Conservation (phyloP, 2,329 filamentous ascomycete genomes). For the Colletotrichum noveboracense region DNA sequence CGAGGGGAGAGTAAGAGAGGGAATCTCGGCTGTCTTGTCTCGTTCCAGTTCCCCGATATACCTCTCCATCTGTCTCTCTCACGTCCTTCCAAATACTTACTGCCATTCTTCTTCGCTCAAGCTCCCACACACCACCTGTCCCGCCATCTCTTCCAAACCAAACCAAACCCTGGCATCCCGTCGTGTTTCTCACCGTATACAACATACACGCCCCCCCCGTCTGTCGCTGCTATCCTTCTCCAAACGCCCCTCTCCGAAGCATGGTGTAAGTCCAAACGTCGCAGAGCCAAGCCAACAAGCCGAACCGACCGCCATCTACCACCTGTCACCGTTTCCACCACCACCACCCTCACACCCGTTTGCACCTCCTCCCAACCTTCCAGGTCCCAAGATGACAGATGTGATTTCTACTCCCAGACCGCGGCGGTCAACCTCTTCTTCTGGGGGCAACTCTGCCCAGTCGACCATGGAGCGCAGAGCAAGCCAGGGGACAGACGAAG, state of each 20-base stretch:
- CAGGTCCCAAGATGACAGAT: conserved; percentile 20
- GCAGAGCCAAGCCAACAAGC: conserved; percentile 7
- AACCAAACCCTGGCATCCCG: conserved; percentile 2
- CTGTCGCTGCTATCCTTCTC: neutral
- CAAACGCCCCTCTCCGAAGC: conserved; percentile 11
- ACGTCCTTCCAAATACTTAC: neutral
- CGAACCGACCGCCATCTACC: neutral
- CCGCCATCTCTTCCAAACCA: neutral
- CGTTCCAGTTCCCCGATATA: conserved; percentile 8
- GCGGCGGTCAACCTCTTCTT: conserved; percentile 23
- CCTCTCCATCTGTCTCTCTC: conserved; percentile 4
- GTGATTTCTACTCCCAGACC: conserved; percentile 15
- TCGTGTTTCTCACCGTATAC: conserved; percentile 16
- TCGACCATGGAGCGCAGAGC: conserved; percentile 23
- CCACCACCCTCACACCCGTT: conserved; percentile 2
- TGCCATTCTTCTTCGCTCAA: conserved; percentile 1
- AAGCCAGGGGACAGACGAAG: conserved; percentile 20
- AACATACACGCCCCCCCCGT: neutral
- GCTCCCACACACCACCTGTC: neutral
- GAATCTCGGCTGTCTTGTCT: conserved; percentile 5
- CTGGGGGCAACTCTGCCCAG: conserved; percentile 18
- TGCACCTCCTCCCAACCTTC: conserved; percentile 6
- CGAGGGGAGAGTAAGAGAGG: neutral
- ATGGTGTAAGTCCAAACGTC: conserved; percentile 23
- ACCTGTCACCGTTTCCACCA: conserved; percentile 5